These are phyloP conservation scores for Boletus patriciae DNA, from an alignment of 768 basidiomycete species.

Conservation along the genomic window DNA sequence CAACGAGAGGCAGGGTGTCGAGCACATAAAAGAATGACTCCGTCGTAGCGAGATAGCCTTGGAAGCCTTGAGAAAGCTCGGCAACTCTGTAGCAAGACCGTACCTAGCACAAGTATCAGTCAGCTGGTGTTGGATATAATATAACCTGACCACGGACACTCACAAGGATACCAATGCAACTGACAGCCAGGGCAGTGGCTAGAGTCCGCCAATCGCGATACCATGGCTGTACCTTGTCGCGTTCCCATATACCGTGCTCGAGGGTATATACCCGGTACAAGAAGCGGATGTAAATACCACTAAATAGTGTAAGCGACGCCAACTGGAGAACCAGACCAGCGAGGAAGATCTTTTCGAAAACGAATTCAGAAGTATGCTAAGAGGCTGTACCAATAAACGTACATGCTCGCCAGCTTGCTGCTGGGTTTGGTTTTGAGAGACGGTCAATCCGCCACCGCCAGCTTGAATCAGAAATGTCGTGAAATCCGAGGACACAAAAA, in stretches of 20 bases:
- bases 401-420: constrained; percentile 38
- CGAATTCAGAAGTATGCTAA: constrained; percentile 35
- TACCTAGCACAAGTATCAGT: constrained; percentile 39
- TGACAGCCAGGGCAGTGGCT: constrained; percentile 49
- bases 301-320: constrained; percentile 52
- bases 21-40: constrained; percentile 67
- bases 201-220: constrained; percentile 59
- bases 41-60: constrained; percentile 53
- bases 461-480: constrained; percentile 68
- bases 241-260: constrained; percentile 36
- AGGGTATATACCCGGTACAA: constrained; percentile 46
- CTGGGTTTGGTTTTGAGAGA: constrained; percentile 9
- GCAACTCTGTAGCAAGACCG: constrained; percentile 62
- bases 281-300: constrained; percentile 46
- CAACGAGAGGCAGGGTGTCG: constrained; percentile 63
- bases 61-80: constrained; percentile 65
- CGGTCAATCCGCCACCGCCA: constrained; percentile 2
- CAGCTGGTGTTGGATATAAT: too few species aligned
- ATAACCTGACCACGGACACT: constrained; percentile 19
- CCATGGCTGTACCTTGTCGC: constrained; percentile 43
- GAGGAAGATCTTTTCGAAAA: constrained; percentile 51
- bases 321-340: constrained; percentile 58
- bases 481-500: constrained; percentile 65
- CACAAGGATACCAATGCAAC: constrained; percentile 65
- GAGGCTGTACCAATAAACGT: constrained; percentile 11